Evolutionary conservation across 441 rosid species (phyloP), one percentile per base, ranked within the genome.

Genomic region (Corymbia citriodora): DNA sequence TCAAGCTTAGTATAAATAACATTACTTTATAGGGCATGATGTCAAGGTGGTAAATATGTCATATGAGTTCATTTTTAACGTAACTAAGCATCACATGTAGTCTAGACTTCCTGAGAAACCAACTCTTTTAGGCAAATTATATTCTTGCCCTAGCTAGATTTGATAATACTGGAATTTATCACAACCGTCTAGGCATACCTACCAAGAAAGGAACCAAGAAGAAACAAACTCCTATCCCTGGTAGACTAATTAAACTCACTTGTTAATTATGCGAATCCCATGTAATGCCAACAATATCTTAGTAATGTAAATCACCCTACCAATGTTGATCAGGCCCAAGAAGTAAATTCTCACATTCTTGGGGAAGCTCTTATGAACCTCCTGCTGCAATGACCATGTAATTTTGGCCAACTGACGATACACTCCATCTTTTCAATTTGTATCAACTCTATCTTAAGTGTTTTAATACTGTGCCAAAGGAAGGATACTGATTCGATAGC

Each of bases 31-130:
- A 2, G 63, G 63, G 63, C 63, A 57, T 29, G 29, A 59, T 59
- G 29, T 25, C 29, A 59, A 59, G 63, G 29, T 23, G 63, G 63
- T 6, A 59, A 59, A 59, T 59, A 59, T 59, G 63, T 23, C 23
- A 23, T 59, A 4, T 27, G 14, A 23, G 63, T 25, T 59, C 63
- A 59, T 59, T 59, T 59, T 59, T 23, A 23, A 59, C 29, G 10
- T 59, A 59, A 25, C 63, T 23, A 59, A 59, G 63, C 63, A 25
- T 59, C 13, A 10, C 23, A 59, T 59, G 29, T 59, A 59, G 25
- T 59, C 45, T 59, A 59, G 5, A 59, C 29, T 94, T 97, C 90
- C 99, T 96, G 27, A 27, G 27, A 25, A 27, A 3, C 25, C 12
- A 0, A 27, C 7, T 11, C 11, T 27, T 27, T 7, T 61, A 5